Base-by-base conservation (phyloP, 257 asterid species). In the Petunia axillaris region DNA sequence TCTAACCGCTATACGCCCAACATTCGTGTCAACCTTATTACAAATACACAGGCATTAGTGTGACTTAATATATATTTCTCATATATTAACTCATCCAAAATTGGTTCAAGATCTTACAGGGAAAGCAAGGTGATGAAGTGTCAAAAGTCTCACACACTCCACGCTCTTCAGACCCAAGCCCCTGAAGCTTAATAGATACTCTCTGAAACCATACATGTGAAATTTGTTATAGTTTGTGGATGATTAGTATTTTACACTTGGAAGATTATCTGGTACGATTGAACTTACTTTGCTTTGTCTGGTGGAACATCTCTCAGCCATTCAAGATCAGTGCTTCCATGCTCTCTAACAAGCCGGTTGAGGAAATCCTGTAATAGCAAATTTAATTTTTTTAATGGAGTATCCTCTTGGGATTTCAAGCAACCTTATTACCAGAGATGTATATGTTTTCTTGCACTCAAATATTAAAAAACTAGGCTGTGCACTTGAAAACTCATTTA, bases 41-140 rank as follows among this genome's bases (percentile, higher is more conserved):
- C 82, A 84, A 62, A 81, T 65, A 79, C 40, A 59, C 77, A 79
- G 16, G 83, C 64, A 79, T 86, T 83, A 84, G 64, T 54, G 36
- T 55, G 48, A 38, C 54, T 2, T 16, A 68, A 64, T 79, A 41
- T 81, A 80, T 81, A 65, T 65, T 77, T 67, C 78, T 67, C 81
- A 78, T 64, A 57, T 62, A 43, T 59, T 76, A 41, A 77, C 76
- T 64, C 64, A 55, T 82, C 54, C 79, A 38, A n/a, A 82, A 38
- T 50, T 11, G 78, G 78, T 79, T 60, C 79, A 77, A 88, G 68
- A 84, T 83, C 99, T 88, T 89, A 96, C 99, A 9, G 99, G 99
- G 84, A 96, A 96, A 66, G 99, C 98, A 79, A 96, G 97, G 86
- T 96, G 99, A 88, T 94, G 99, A 79, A 96, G 98, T 52, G 99